Conservation (phyloP, 345 rosid genomes). For the Gynandropsis gynandra region DNA sequence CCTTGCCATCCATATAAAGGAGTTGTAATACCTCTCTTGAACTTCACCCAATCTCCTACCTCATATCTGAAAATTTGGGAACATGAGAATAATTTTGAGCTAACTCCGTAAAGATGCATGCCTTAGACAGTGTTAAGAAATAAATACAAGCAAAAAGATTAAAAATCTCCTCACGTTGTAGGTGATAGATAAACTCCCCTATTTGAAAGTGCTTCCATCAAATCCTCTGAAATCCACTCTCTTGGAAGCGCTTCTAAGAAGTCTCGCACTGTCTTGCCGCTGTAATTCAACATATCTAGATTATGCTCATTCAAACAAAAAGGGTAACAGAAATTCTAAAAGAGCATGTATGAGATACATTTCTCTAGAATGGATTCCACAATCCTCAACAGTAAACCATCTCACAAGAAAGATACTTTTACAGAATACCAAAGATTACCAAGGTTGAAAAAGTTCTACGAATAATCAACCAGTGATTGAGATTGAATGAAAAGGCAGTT, state of each 20-base stretch:
- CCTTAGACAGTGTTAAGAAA: not conserved
- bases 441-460: too few relatives aligned
- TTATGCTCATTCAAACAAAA: conserved; percentile 12
- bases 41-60: conserved; percentile 96
- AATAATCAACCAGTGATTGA: too few relatives aligned
- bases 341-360: not conserved
- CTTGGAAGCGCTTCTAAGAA: conserved; percentile 92
- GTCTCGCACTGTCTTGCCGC: conserved; percentile 91
- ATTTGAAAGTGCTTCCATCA: conserved; percentile 74
- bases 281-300: conserved; percentile 31
- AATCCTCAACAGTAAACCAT: conserved; percentile 15
- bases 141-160: conserved; percentile 13
- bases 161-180: conserved; percentile 55
- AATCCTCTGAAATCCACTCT: conserved; percentile 96
- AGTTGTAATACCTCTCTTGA: conserved; percentile 59
- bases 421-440: too few relatives aligned
- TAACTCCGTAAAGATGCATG: conserved; percentile 9
- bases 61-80: conserved; percentile 51
- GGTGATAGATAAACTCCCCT: conserved; percentile 84
- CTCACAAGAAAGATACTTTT: not conserved
- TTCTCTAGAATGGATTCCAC: not conserved
- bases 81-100: conserved; percentile 1
- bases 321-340: conserved; percentile 7
- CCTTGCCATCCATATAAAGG: conserved; percentile 94
- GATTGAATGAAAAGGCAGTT: not conserved